Conservation (phyloP, 176 grass and related monocot species). For the maize (Zea mays) region Zm-B73-REFERENCE-NAM-5.0 NC_050103.1:75121501-75122000, state of each 20-base stretch:
- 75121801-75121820: background rate
- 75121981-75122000: slow-evolving; percentile 29
- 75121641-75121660: slow-evolving; percentile 21
- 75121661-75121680: slow-evolving; percentile 19
- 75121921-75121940: slow-evolving; percentile 9
- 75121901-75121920: background rate
- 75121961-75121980: background rate
- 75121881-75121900: background rate
- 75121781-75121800: background rate
- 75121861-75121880: slow-evolving; percentile 11
- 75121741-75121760: background rate
- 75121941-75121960: background rate
- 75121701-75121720: slow-evolving; percentile 22
- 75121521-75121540: slow-evolving; percentile 74
- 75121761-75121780: background rate
- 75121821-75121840: slow-evolving; percentile 23
- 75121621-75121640: slow-evolving; percentile 27
- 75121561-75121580: slow-evolving; percentile 83
- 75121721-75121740: slow-evolving; percentile 5
- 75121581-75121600: slow-evolving; percentile 52
- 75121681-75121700: slow-evolving; percentile 18
- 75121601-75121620: slow-evolving; percentile 51
- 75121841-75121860: background rate
- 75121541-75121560: slow-evolving; percentile 78
- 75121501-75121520: slow-evolving; percentile 85